phyloP scores from a whole-genome alignment of 768 basidiomycete genomes.

The Dictyophora rubrovolvata region DNA sequence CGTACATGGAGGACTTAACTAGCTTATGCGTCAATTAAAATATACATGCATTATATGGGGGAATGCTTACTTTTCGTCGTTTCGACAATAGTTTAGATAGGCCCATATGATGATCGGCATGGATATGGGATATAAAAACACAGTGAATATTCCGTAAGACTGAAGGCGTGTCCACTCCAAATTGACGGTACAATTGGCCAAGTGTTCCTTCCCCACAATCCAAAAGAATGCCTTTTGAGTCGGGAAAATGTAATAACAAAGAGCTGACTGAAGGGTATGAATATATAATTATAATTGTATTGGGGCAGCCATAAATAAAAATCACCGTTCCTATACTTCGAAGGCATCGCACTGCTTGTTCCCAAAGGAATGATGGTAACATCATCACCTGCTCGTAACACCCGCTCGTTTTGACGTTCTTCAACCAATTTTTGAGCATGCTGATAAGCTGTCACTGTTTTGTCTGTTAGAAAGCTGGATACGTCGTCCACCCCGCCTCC shows the following conservation, averaged over 20 bases:
- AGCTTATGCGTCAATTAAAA: not conserved
- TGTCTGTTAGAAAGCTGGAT: not conserved
- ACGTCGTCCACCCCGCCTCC: conserved; percentile 1
- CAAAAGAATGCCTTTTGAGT: conserved; percentile 63
- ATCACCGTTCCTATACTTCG: conserved; percentile 79
- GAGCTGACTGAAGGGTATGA: conserved; percentile 46
- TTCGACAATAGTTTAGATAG: conserved; percentile 62
- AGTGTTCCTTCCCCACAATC: conserved; percentile 90
- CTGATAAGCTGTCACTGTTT: conserved; percentile 11
- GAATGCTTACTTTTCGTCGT: conserved; percentile 47
- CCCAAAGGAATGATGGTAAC: conserved; percentile 71
- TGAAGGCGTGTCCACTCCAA: conserved; percentile 38
- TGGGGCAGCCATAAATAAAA: not conserved
- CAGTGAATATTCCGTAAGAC: conserved; percentile 63
- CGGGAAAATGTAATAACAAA: conserved; percentile 68
- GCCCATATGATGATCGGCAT: conserved; percentile 89
- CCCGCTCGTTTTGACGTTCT: conserved; percentile 20
- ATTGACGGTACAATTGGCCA: conserved; percentile 77
- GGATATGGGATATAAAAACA: conserved; percentile 83
- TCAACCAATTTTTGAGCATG: conserved; percentile 25
- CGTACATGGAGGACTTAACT: conserved; percentile 56
- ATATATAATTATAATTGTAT: not conserved
- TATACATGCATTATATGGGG: not conserved
- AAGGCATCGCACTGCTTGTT: conserved; percentile 80
- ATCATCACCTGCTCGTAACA: conserved; percentile 39